Base-by-base conservation (phyloP, 2,329 filamentous ascomycete genomes). In the Helicocarpus griseus region DNA sequence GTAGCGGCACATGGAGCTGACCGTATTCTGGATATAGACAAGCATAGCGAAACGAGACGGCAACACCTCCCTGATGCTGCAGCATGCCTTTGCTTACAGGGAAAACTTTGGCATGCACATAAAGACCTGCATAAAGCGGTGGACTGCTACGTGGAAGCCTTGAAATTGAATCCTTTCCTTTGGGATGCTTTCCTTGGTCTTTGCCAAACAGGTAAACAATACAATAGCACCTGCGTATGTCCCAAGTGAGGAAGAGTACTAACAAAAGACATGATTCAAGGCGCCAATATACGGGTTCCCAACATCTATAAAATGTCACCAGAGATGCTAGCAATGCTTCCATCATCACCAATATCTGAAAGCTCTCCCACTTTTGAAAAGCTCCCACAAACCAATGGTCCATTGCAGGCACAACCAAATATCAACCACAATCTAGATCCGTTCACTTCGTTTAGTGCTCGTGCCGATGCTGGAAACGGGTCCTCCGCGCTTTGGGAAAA, bases 181-280 rank as follows among this genome's bases (percentile, higher is more conserved):
- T 98, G 93, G 93, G 93, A 98, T 74, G 90, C 91, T 0, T 97
- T 97, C 62, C 83, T 85, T 21, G 85, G 82, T 14, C 77, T 98
- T 6, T 95, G 90, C 65, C 89, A 96, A 63, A 87, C 80, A 40
- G 82, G 80, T 66, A 61, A 68, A 58, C 44, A 39, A n/a, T 35
- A 46, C 7, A 48, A 24, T 48, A 13, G 9, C 26, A 35, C 13
- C 3, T 17, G 26, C 43, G 17, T 4, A 35, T 38, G 19, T 35
- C 19, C 31, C 40, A 24, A 19, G 36, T 29, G 46, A 11, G 19
- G 38, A 29, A n/a, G 19, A 40, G 41, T 46, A 26, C 19, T 38
- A 21, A 40, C 31, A 45, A 19, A 9, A 11, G 17, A 24, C 5
- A n/a, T 13, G 24, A 7, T 46, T n/a, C 40, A 6, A 81, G 87